Evolutionary conservation across 805 yeast species (phyloP), one percentile per base, ranked within the genome.

Genomic region (Candida ponderosae): DNA sequence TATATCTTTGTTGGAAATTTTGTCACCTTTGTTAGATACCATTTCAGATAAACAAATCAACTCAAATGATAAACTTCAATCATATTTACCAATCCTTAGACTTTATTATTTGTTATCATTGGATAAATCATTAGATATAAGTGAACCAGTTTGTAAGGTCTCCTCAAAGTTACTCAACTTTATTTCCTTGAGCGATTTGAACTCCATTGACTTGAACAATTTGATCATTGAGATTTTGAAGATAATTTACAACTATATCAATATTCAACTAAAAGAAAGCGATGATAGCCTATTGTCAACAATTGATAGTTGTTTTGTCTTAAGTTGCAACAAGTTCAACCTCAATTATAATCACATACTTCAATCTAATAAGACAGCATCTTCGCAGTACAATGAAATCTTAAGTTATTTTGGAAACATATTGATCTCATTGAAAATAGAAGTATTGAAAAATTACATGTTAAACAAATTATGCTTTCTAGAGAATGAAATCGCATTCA

Each of bases 241-340:
- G 38, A 52, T 52, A 13, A 36, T 53, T 13, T 52, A 52, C 32
- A 37, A 53, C 2, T 48, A 35, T 24, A 37, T 52, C 7, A 24
- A 24, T 24, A 24, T 5, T 24, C 56, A 53, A 28, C 54, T 49
- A 29, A 40, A 43, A n/a, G 48, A 38, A 15, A 47, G 43, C n/a
- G 45, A 48, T 11, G 18, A 44, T 7, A 55, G 54, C 0, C 40
- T 52, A 11, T 24, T 21, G 10, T 8, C 7, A 7, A 21, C 9
- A 6, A 24, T 24, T 8, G 58, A 53, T 35, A 46, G 54, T n/a
- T 41, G 48, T 2, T 52, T 40, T 32, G 57, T 53, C 2, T 36
- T 53, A 19, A 48, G 57, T 35, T 53, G 54, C 27, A 53, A 53
- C 37, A 53, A 51, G 32, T 52, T 51, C 33, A 50, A 47, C 35